Evolutionary conservation across 768 basidiomycete species (phyloP), one percentile per base, ranked within the genome.

Genomic region (Termitomyces sp.): DNA sequence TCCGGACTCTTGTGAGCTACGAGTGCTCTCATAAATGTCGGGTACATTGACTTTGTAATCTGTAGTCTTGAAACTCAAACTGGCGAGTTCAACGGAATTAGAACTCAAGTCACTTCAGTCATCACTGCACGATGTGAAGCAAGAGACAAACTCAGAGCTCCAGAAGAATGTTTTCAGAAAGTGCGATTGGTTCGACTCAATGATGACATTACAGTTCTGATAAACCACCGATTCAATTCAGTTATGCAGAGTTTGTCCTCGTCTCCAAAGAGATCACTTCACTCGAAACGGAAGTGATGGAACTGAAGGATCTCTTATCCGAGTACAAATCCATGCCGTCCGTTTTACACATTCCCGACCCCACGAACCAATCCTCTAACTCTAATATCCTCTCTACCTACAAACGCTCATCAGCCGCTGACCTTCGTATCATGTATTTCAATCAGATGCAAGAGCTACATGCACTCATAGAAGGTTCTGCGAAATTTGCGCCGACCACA

Each of bases 271-370:
- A 98, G 73, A 96, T 99, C 54, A 88, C 90, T 28, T 88, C 91
- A 1, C 83, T 99, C 28, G 97, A 99, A 76, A 95, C 94, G 67
- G 95, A 98, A 70, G 92, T 98, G 89, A 81, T 98, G 32, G 95
- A 98, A 67, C 84, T 99, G 69, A 98, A 97, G 70, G 93, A 95
- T 55, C 82, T 90, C 6, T 79, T 98, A 3, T 87, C 90, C 13
- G 97, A 99, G 67, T 98, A 95, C 89, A 94, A 95, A 71, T 85
- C 85, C 55, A 94, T 98, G 83, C 96, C 97, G 0, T 92, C 94
- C 7, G 80, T 93, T 20, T 79, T 99, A 18, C 92, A 95, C 62
- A 88, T 98, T 57, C 90, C 93, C 52, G 93, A 90, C 67, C 86
- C 86, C 16, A 83, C 85, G 40, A 85, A 84, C 20, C 79, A 79